A percentile compares a stretch with the other conserved stretches of the same genome.
Evolutionary conservation across 495 filamentous ascomycete genomes (phyloP).

Genomic region (Aspergillus heteromorphus): DNA sequence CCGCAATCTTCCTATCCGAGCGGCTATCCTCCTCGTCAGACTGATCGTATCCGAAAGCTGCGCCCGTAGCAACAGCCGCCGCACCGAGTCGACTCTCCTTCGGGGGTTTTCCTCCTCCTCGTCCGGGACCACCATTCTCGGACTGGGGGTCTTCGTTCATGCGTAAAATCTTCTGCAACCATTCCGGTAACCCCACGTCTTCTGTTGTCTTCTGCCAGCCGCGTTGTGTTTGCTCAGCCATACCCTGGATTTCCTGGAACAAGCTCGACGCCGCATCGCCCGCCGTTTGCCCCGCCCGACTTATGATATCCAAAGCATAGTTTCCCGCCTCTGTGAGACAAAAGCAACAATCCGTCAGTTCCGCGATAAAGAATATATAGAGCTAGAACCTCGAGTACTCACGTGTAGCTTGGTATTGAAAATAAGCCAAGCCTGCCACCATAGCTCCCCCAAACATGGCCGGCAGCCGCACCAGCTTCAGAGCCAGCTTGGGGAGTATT

Average conservation of each 20-base stretch:
- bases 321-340: slow-evolving; percentile 68
- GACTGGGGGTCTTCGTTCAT: slow-evolving; percentile 46
- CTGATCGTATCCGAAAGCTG: slow-evolving; percentile 72
- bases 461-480: slow-evolving; percentile 82
- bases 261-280: slow-evolving; percentile 57
- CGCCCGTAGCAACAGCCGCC: slow-evolving; percentile 45
- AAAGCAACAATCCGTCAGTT: slow-evolving; percentile 19
- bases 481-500: slow-evolving; percentile 76
- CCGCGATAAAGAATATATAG: neutral
- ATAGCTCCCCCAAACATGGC: slow-evolving; percentile 87
- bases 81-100: slow-evolving; percentile 59
- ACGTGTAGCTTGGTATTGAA: slow-evolving; percentile 96
- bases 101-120: slow-evolving; percentile 49
- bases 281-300: slow-evolving; percentile 63
- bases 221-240: slow-evolving; percentile 69
- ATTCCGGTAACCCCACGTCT: slow-evolving; percentile 71
- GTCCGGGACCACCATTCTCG: slow-evolving; percentile 32
- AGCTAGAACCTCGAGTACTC: slow-evolving; percentile 30
- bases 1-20: slow-evolving; percentile 57
- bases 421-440: slow-evolving; percentile 79
- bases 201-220: slow-evolving; percentile 84
- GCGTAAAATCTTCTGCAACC: slow-evolving; percentile 72
- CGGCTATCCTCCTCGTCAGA: slow-evolving; percentile 66
- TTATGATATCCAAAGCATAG: slow-evolving; percentile 78
- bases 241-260: slow-evolving; percentile 63